phyloP scores from a whole-genome alignment of 495 filamentous ascomycete species.

The Penicillium ochrochloron region DNA sequence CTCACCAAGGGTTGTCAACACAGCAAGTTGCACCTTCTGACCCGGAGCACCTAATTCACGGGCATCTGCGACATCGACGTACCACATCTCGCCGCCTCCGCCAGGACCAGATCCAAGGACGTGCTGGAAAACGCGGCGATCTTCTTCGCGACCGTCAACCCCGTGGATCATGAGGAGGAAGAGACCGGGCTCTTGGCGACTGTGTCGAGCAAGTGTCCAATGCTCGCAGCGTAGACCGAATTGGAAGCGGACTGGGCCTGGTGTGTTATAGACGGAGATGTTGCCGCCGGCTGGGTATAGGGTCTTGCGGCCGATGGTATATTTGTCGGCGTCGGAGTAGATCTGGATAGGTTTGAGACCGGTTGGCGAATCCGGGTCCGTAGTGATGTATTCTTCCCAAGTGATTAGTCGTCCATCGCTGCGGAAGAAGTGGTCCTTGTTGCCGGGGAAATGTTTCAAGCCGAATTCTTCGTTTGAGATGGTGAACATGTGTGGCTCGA shows the following conservation, averaged over 20 bases:
- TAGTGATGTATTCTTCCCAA: slow-evolving; percentile 80
- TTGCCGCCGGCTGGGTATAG: slow-evolving; percentile 62
- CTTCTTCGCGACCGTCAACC: slow-evolving; percentile 65
- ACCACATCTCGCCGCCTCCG: slow-evolving; percentile 74
- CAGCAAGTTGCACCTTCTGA: slow-evolving; percentile 64
- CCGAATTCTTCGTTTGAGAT: slow-evolving; percentile 84
- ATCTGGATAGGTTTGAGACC: slow-evolving; percentile 52
- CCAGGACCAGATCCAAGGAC: slow-evolving; percentile 44
- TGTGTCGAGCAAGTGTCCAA: slow-evolving; percentile 71
- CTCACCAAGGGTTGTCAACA: slow-evolving; percentile 63
- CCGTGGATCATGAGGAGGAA: slow-evolving; percentile 70
- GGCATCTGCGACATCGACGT: slow-evolving; percentile 67
- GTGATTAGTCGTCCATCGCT: slow-evolving; percentile 58
- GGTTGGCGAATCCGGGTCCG: slow-evolving; percentile 50
- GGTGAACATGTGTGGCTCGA: slow-evolving; percentile 73
- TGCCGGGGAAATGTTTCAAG: slow-evolving; percentile 71
- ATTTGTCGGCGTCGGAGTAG: slow-evolving; percentile 58
- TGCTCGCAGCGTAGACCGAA: slow-evolving; percentile 77
- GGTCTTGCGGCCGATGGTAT: slow-evolving; percentile 65
- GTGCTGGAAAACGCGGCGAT: slow-evolving; percentile 63
- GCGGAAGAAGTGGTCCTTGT: slow-evolving; percentile 71
- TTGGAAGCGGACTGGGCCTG: slow-evolving; percentile 69
- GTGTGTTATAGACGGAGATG: slow-evolving; percentile 57
- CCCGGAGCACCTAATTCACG: slow-evolving; percentile 70
- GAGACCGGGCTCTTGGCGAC: slow-evolving; percentile 62